A percentile compares a stretch with the other conserved stretches of the same genome.
These are phyloP conservation scores for Lentinula edodes DNA, from an alignment of 768 basidiomycete species.

Conservation along the genomic window DNA sequence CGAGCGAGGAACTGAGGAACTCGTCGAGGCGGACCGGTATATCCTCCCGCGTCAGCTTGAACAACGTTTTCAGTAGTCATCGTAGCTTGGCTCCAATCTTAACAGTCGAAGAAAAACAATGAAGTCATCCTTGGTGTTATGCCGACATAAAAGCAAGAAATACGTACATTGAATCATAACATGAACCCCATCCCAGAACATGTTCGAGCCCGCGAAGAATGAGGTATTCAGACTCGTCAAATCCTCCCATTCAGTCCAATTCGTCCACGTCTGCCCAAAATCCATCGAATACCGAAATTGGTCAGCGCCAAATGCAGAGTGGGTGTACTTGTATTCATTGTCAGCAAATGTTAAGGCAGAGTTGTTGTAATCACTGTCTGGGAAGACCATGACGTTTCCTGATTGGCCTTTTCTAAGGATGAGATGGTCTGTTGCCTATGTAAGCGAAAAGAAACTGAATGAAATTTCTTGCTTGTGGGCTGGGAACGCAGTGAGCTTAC, in stretches of 20 bases:
- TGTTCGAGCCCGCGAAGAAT: constrained; percentile 41
- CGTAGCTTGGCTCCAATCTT: constrained; percentile 75
- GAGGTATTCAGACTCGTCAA: constrained; percentile 54
- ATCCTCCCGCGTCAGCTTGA: constrained; percentile 67
- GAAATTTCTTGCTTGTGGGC: too few relatives aligned
- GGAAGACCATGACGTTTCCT: constrained; percentile 84
- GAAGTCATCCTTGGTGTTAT: not conserved
- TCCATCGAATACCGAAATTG: constrained; percentile 82
- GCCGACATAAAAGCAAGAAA: not conserved
- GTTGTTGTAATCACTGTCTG: constrained; percentile 70
- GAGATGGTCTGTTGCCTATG: constrained; percentile 66
- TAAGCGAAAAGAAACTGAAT: not conserved
- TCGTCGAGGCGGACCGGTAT: constrained; percentile 53
- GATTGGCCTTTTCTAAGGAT: constrained; percentile 73
- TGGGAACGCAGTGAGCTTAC: constrained; percentile 25
- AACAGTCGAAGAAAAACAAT: not conserved
- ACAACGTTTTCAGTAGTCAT: constrained; percentile 59
- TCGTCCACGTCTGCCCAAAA: constrained; percentile 80
- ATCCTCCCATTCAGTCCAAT: constrained; percentile 77
- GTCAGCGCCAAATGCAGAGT: constrained; percentile 83
- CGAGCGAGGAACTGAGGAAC: constrained; percentile 85
- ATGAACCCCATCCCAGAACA: constrained; percentile 81
- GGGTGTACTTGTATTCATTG: constrained; percentile 69
- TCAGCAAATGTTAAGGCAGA: constrained; percentile 49
- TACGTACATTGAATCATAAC: constrained; percentile 83